These are phyloP conservation scores for Phytophthora macrochlamydospora DNA, from an alignment of 352 stramenopile species.

Conservation along the genomic window DNA sequence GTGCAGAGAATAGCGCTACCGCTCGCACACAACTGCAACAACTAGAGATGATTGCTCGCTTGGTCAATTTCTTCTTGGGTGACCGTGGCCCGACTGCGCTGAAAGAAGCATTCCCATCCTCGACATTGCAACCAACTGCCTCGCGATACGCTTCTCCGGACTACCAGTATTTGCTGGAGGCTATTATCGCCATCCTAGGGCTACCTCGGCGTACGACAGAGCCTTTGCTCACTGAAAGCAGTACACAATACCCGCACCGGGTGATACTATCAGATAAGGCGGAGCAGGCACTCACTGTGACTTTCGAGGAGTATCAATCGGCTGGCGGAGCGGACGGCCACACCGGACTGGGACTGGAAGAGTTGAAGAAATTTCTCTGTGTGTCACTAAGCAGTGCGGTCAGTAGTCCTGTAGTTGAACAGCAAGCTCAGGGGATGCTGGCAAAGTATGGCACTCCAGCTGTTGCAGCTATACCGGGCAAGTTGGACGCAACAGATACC, in stretches of 20 bases:
- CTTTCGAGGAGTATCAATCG: constrained; percentile 79
- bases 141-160: constrained; percentile 78
- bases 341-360: constrained; percentile 53
- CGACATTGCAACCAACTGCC: constrained; percentile 43
- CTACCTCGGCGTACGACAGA: constrained; percentile 66
- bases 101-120: constrained; percentile 78
- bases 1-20: constrained; percentile 61
- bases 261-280: constrained; percentile 77
- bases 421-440: constrained; percentile 71
- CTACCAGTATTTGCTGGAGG: constrained; percentile 90
- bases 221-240: constrained; percentile 69
- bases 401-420: constrained; percentile 52
- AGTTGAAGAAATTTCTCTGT: constrained; percentile 73
- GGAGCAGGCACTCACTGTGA: constrained; percentile 65
- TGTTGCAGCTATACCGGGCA: constrained; percentile 24
- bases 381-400: constrained; percentile 68
- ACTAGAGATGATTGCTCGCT: constrained; percentile 76
- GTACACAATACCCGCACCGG: constrained; percentile 71
- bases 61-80: constrained; percentile 85
- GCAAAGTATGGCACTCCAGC: constrained; percentile 62
- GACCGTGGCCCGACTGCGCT: constrained; percentile 63
- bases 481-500: constrained; percentile 32
- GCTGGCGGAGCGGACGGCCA: constrained; percentile 22
- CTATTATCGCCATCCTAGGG: constrained; percentile 85
- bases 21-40: constrained; percentile 56